Evolutionary conservation across 345 rosid genomes (phyloP).

Genomic region (Aquilaria yunnanensis): DNA sequence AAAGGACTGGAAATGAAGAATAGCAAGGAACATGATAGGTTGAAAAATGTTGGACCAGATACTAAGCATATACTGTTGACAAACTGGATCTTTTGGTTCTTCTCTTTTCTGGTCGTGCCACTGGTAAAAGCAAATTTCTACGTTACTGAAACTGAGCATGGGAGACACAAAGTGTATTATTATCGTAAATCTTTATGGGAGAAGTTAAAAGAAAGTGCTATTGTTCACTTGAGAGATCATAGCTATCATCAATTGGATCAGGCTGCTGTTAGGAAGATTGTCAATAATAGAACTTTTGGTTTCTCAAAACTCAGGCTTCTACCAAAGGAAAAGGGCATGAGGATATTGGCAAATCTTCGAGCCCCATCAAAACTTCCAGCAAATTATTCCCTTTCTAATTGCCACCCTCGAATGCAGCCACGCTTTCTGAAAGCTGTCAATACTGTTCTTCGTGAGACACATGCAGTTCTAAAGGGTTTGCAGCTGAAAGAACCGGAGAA

Average conservation of each 20-base stretch:
- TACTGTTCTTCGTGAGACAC: constrained; percentile 48
- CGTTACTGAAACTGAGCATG: constrained; percentile 71
- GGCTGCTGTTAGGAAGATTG: constrained; percentile 32
- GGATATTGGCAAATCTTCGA: constrained; percentile 66
- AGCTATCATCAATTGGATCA: constrained; percentile 33
- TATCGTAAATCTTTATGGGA: constrained; percentile 70
- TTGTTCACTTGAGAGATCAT: constrained; percentile 31
- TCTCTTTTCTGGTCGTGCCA: constrained; percentile 56
- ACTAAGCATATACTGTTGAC: constrained; percentile 37
- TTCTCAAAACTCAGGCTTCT: constrained; percentile 65
- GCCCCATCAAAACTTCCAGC: constrained; percentile 37
- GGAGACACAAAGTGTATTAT: constrained; percentile 50
- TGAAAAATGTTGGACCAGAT: constrained; percentile 10
- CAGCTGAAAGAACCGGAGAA: constrained; percentile 55
- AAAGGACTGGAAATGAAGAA: constrained; percentile 13
- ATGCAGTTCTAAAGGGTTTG: constrained; percentile 68
- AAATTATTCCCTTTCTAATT: constrained; percentile 11
- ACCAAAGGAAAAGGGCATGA: constrained; percentile 62
- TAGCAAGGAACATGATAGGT: constrained; percentile 17
- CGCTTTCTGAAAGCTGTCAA: constrained; percentile 39
- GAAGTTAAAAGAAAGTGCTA: constrained; percentile 31
- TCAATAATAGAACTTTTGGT: constrained; percentile 35
- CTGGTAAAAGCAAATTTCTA: constrained; percentile 69
- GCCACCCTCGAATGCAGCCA: constrained; percentile 8
- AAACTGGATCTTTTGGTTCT: constrained; percentile 84